Evolutionary conservation across 768 basidiomycete genomes (phyloP), one percentile per base, ranked within the genome.

Genomic region (Leccinum sublutescens): DNA sequence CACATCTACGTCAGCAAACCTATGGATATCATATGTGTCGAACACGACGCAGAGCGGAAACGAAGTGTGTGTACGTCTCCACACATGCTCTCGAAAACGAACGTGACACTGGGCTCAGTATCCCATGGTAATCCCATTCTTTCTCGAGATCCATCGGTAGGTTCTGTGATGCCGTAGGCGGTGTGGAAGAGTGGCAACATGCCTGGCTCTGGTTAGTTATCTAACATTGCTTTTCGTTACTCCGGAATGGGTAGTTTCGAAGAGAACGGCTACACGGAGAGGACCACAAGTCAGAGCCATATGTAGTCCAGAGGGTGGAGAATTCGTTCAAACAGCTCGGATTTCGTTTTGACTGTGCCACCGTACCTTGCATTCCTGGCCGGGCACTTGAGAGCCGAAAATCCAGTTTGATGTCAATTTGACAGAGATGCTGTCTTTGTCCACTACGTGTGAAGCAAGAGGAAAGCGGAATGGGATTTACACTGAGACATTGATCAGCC

Each of bases 141-240:
- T 95, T 68, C 93, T 82, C 15, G 89, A 91, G 73, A 80, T 10
- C 91, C 90, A 63, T 93, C 83, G 0, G 74, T 68, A 65, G 89
- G 66, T 67, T 95, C 92, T 15, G 96, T 73, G 61, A 97, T 93
- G 17, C 3, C 0, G 85, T 85, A 0, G 95, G 90, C 3, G 79
- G 74, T 0, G 82, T 96, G 1, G 93, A 96, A 0, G 93, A 95
- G 74, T 0, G 95, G 91, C 4, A 93, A 86, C 73, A 96, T 97
- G 7, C 88, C 84, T 1, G 89, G 80, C 61, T 83, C 86, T 5
- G 94, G 93, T 64, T 91, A 94, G 71, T 97, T 97, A 74, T 85
- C 89, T 92, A 58, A 45, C 14, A 29, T 23, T 57, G 5, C 19
- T 61, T 47, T 21, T 49, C 23, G 15, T 43, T 31, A 40, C 23